These are phyloP conservation scores for Sodiomyces alkalinus DNA, from an alignment of 2,329 filamentous ascomycete genomes.

Conservation along the genomic window DNA sequence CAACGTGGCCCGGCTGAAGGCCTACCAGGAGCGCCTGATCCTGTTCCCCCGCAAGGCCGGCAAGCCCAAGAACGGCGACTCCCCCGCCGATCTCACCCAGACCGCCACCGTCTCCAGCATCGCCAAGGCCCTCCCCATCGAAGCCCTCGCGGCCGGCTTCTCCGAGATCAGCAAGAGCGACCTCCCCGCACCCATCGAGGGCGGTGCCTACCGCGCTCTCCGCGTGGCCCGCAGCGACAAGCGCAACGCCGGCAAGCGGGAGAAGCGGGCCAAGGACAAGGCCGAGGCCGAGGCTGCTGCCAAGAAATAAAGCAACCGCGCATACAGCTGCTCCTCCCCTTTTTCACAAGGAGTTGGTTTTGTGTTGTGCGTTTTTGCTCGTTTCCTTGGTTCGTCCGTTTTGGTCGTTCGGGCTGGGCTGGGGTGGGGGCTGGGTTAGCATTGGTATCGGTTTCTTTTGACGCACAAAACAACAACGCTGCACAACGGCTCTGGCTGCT, in stretches of 20 bases:
- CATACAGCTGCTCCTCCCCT: no score
- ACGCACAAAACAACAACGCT: constrained; percentile 1
- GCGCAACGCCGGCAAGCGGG: constrained; percentile 66
- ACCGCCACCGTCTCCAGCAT: constrained; percentile 44
- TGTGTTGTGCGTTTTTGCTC: no score
- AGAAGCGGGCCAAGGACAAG: constrained; percentile 87
- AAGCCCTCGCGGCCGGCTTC: constrained; percentile 48
- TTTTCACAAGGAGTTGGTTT: no score
- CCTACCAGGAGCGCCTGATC: constrained; percentile 91
- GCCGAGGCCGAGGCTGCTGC: constrained; percentile 59
- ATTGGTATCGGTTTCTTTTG: constrained; percentile 3
- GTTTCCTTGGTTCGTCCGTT: constrained; percentile 1
- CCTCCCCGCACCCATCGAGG: constrained; percentile 58
- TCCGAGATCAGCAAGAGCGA: constrained; percentile 70
- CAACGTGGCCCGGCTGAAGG: constrained; percentile 97
- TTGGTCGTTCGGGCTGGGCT: constrained; percentile 1
- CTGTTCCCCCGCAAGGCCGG: constrained; percentile 93
- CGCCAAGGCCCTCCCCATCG: constrained; percentile 54
- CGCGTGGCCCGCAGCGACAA: constrained; percentile 73
- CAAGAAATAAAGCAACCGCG: constrained; percentile 91
- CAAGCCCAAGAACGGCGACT: constrained; percentile 87
- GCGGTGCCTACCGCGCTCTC: constrained; percentile 76
- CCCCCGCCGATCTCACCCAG: constrained; percentile 49
- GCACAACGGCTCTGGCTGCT: constrained; percentile 1
- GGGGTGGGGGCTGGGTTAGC: constrained; percentile 2